Conservation (phyloP, 768 basidiomycete species). For the Krasilnikovozyma curviuscula region DNA sequence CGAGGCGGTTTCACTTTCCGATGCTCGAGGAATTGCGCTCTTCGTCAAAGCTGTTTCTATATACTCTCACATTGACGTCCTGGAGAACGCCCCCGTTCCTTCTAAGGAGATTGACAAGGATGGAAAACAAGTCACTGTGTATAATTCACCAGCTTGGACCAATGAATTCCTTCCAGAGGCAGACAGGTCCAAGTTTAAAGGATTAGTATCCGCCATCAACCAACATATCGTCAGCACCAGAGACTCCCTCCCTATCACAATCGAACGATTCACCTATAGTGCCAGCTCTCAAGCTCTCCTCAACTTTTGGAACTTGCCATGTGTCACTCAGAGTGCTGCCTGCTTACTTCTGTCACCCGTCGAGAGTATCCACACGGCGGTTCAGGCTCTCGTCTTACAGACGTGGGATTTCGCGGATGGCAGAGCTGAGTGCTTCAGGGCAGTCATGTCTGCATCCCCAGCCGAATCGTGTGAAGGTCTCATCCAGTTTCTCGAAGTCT, state of each 20-base stretch:
- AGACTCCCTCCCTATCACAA: constrained; percentile 40
- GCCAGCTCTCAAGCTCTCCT: constrained; percentile 33
- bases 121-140: too few relatives aligned
- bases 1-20: constrained; percentile 37
- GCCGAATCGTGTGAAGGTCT: constrained; percentile 51
- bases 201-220: constrained; percentile 32
- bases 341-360: constrained; percentile 64
- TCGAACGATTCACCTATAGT: constrained; percentile 51
- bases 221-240: constrained; percentile 38
- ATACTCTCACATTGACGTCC: constrained; percentile 45
- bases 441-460: constrained; percentile 48
- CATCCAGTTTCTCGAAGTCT: constrained; percentile 44
- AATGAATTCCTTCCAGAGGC: constrained; percentile 32
- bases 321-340: constrained; percentile 42
- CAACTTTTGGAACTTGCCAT: constrained; percentile 38
- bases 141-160: constrained; percentile 8
- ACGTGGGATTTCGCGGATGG: constrained; percentile 70
- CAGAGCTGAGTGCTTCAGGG: constrained; percentile 69
- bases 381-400: constrained; percentile 59
- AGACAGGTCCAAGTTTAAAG: neutral
- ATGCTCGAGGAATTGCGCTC: constrained; percentile 40
- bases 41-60: constrained; percentile 42
- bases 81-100: constrained; percentile 29
- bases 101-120: too few relatives aligned
- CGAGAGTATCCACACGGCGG: constrained; percentile 50